Base-by-base conservation (phyloP, 257 asterid genomes). In the Leonotis leonurus region DNA sequence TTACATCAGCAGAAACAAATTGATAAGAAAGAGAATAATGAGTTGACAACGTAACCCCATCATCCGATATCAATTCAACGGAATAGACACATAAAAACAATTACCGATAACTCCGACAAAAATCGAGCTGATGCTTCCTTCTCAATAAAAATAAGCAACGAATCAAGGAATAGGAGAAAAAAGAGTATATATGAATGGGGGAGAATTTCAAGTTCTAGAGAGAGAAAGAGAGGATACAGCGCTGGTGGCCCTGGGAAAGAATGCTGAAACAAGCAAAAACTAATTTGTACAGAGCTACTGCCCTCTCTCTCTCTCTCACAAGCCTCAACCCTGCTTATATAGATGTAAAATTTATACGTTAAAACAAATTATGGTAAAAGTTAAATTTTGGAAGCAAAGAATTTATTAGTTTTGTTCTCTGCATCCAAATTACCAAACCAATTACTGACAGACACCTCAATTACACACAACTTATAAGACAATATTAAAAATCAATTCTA, bases 231-330 rank as follows among this genome's bases (percentile, higher is more conserved):
- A 49, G 45, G 58, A 55, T 21, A 40, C 70, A 49, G 64, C 71
- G 60, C 20, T 18, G 25, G n/a, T n/a, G n/a, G n/a, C n/a, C n/a
- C n/a, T n/a, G 48, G 52, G 9, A 59, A 53, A 60, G 69, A 67
- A 43, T 33, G 70, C 62, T 60, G 70, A 36, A 53, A 69, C 57
- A 65, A 74, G 70, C 73, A 63, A 69, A 50, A 62, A 69, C 27
- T 16, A 43, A 52, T 64, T 65, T 69, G 64, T 29, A 52, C 68
- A 69, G 64, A 43, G 57, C 25, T 50, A 39, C 75, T 50, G 74
- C 50, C 17, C 18, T 41, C 39, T 66, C 24, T 53, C 70, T 45
- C 70, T 33, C 65, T 33, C 55, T 51, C 36, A 46, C n/a, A 37
- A n/a, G 49, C 29, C 27, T 24, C 55, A 11, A 4, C 24, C 1